These are phyloP conservation scores for Neurospora sublineolata DNA, from an alignment of 495 filamentous ascomycete genomes.

Conservation along the genomic window DNA sequence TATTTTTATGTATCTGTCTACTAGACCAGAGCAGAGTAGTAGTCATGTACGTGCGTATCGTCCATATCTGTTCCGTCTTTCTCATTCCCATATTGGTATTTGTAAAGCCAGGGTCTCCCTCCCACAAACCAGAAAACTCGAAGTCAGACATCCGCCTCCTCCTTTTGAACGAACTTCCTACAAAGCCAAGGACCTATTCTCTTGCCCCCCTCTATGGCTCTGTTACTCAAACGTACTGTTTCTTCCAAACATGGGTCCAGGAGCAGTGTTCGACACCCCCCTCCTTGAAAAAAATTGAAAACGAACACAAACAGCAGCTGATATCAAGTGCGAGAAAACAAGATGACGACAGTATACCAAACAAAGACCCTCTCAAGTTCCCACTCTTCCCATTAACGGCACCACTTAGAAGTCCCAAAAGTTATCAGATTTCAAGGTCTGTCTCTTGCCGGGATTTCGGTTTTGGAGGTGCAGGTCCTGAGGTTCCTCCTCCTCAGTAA, in stretches of 20 bases:
- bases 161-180: neutral
- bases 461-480: constrained; percentile 19
- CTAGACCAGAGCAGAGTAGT: neutral
- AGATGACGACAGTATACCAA: neutral
- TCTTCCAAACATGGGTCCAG: neutral
- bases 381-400: neutral
- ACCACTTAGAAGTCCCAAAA: constrained; percentile 45
- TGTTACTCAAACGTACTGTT: neutral
- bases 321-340: neutral
- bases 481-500: constrained; percentile 44
- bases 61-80: neutral
- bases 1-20: neutral
- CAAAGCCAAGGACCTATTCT: neutral
- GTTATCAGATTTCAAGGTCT: constrained; percentile 22
- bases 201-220: neutral
- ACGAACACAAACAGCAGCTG: neutral
- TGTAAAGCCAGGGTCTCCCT: neutral
- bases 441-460: constrained; percentile 26
- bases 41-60: neutral
- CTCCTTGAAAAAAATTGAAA: neutral
- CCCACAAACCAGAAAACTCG: neutral
- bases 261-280: neutral
- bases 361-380: neutral
- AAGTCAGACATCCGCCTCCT: neutral
- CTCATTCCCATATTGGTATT: neutral